A percentile compares a stretch with the other conserved stretches of the same genome.
These are phyloP conservation scores for Candida incommunis DNA, from an alignment of 805 yeast species.

Conservation along the genomic window DNA sequence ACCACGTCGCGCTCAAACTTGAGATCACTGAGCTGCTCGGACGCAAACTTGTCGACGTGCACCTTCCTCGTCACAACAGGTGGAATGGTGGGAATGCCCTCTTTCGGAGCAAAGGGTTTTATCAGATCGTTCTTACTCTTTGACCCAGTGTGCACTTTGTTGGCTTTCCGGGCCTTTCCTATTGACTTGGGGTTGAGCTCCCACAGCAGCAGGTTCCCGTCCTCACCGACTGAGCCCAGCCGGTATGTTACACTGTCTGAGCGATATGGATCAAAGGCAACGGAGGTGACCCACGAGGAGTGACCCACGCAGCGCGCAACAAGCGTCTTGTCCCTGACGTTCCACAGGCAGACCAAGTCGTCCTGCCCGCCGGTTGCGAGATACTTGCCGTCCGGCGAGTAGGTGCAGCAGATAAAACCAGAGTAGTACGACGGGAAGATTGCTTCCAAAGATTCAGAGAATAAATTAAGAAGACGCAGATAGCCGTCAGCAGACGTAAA, in stretches of 20 bases:
- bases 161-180: background rate
- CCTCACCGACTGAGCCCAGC: conserved; percentile 42
- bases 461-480: conserved; percentile 40
- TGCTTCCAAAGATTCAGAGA: conserved; percentile 32
- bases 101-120: background rate
- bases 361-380: conserved; percentile 40
- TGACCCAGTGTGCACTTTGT: background rate
- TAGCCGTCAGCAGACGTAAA: conserved; percentile 56
- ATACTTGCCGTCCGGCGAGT: conserved; percentile 40
- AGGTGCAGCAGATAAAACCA: conserved; percentile 38
- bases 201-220: conserved; percentile 37
- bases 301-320: conserved; percentile 35
- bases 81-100: background rate
- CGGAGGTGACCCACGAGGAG: conserved; percentile 34
- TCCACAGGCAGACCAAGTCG: conserved; percentile 33
- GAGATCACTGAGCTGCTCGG: background rate
- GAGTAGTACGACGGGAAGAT: conserved; percentile 52
- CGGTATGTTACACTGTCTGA: conserved; percentile 27
- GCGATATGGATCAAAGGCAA: conserved; percentile 30
- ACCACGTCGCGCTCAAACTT: background rate
- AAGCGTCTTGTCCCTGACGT: conserved; percentile 17
- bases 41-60: background rate
- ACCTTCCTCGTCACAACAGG: background rate
- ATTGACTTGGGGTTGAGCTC: conserved; percentile 36
- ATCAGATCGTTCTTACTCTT: background rate